Percentiles rank a stretch among this genome's conserved stretches.
Conservation (phyloP, 345 rosid genomes). For the Corymbia maculata region DNA sequence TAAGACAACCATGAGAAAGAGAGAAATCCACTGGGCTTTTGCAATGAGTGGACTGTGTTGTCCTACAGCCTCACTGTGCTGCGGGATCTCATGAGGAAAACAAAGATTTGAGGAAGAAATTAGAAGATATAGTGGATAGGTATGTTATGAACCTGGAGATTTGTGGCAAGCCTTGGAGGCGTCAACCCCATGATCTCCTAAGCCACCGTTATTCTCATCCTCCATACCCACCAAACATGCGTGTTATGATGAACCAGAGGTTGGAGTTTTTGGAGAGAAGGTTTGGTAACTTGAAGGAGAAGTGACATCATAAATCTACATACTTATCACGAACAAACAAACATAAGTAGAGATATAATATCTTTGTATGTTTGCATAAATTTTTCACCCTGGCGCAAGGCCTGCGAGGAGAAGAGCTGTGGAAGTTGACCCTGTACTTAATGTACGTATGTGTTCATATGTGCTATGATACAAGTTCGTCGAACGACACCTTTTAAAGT, state of each 20-base stretch:
- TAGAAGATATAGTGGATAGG: not conserved
- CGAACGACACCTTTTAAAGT: not conserved
- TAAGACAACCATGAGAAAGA: not conserved
- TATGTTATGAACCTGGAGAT: not conserved
- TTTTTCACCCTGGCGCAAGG: not conserved
- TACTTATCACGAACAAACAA: too few species aligned
- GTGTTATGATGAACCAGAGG: not conserved
- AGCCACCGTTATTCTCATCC: not conserved
- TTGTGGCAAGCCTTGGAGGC: not conserved
- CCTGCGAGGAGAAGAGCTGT: not conserved
- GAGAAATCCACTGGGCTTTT: fast-evolving
- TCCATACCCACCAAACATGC: not conserved
- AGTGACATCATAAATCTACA: fast-evolving
- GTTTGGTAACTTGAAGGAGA: not conserved
- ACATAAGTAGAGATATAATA: too few species aligned
- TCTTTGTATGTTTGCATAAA: not conserved
- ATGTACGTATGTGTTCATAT: not conserved
- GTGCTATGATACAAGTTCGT: not conserved
- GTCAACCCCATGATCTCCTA: not conserved
- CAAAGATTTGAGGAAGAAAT: not conserved
- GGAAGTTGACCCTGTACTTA: not conserved
- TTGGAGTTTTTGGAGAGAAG: not conserved
- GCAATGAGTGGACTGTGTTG: not conserved
- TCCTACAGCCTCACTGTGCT: not conserved
- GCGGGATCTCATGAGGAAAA: not conserved